Evolutionary conservation across 306 rosid species (phyloP), one percentile per base, ranked within the genome.

Genomic region (Datisca glomerata): DNA sequence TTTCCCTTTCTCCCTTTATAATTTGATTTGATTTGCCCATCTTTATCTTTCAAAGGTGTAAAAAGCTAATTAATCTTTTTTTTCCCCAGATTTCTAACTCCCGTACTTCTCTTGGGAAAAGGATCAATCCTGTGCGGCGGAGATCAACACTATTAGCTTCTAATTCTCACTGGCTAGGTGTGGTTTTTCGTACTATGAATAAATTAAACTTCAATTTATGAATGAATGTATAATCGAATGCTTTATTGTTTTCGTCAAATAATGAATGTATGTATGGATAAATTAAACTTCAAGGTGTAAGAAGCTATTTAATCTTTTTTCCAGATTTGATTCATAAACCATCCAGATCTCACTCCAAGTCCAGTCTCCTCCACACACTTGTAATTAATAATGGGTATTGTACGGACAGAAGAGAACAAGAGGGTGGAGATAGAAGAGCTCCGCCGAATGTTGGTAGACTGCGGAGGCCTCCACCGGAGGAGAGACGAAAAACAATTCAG

Each of bases 331-430:
- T n/a, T n/a, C n/a, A n/a, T n/a, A n/a, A n/a, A n/a, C n/a, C n/a
- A n/a, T n/a, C n/a, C n/a, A n/a, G n/a, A n/a, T n/a, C n/a, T n/a
- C n/a, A n/a, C n/a, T n/a, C n/a, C n/a, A n/a, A n/a, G n/a, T n/a
- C n/a, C n/a, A n/a, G n/a, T n/a, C n/a, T n/a, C n/a, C n/a, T n/a
- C n/a, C n/a, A n/a, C n/a, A n/a, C n/a, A n/a, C n/a, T n/a, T n/a
- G n/a, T n/a, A n/a, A n/a, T n/a, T n/a, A 38, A 10, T n/a, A 34
- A 79, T 86, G 97, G 95, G 95, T 24, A 63, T 83, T 32, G 49
- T 63, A 0, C 33, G 56, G 18, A 50, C 70, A 3, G 79, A 66
- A 18, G 93, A 79, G 65, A 51, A 52, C 48, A 33, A 9, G 66
- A 61, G 14, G 56, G 51, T 20, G 22, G 92, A 70, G 63, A 4